phyloP scores from a whole-genome alignment of 208 protist species.

The Acanthamoeba royreba region DNA sequence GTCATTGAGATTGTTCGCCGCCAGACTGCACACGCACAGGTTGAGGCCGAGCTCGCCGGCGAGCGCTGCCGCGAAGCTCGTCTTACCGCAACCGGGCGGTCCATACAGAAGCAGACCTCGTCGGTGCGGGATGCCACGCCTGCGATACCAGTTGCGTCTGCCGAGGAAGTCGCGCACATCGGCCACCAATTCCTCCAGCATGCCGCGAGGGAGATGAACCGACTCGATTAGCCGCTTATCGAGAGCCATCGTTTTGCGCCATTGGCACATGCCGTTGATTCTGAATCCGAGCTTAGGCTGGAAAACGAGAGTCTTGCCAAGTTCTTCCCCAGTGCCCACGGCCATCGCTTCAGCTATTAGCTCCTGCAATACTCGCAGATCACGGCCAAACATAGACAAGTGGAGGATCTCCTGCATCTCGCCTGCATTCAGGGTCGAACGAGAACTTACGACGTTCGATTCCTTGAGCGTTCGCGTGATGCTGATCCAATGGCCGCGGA shows the following conservation, averaged over 20 bases:
- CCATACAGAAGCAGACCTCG: background rate
- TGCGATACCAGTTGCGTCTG: background rate
- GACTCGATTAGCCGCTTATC: background rate
- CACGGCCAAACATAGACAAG: background rate
- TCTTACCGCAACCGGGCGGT: background rate
- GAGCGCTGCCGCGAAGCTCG: conserved; percentile 69
- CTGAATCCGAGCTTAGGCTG: background rate
- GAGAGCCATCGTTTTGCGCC: background rate
- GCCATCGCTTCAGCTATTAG: background rate
- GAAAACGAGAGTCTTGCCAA: background rate
- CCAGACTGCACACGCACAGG: conserved; percentile 84
- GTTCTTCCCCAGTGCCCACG: background rate
- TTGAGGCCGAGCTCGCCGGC: conserved; percentile 88
- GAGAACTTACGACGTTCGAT: no score
- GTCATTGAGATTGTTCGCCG: background rate
- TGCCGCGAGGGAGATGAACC: background rate
- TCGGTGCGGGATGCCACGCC: background rate
- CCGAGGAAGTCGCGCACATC: background rate
- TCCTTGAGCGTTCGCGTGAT: background rate
- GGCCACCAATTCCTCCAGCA: background rate
- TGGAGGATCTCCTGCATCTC: background rate
- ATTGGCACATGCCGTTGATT: no score
- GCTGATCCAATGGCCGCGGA: background rate
- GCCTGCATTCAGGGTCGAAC: no score
- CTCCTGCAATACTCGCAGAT: background rate